A percentile compares a stretch with the other conserved stretches of the same genome.
phyloP scores from a whole-genome alignment of 1,284 basidiomycete genomes.

The Sanghuangporus sanghuang region DNA sequence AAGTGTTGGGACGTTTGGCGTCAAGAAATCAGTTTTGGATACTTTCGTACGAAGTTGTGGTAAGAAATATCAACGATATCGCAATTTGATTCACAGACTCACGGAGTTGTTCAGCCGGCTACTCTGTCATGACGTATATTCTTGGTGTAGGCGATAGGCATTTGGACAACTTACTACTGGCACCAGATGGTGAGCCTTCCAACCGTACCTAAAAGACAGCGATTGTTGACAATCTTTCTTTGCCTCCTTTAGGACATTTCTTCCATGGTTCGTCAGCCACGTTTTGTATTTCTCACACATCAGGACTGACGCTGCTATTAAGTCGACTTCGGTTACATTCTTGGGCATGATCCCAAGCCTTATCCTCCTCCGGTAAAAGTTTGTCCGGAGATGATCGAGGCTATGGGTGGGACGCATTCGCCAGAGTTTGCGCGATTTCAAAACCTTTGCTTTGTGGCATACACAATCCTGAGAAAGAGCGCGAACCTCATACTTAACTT shows the following conservation, averaged over 20 bases:
- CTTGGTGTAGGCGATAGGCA: constrained; percentile 98
- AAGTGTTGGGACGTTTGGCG: constrained; percentile 88
- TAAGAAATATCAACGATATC: constrained; percentile 38
- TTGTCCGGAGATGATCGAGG: constrained; percentile 99
- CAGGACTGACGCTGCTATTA: constrained; percentile 3
- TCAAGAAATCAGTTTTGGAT: constrained; percentile 89
- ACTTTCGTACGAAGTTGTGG: constrained; percentile 97
- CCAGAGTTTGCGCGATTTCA: constrained; percentile 94
- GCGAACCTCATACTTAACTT: constrained; percentile 98
- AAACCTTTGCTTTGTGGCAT: constrained; percentile 93
- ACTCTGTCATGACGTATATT: constrained; percentile 96
- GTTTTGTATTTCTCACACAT: not conserved
- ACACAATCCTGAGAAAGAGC: constrained; percentile 91
- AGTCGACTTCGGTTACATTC: constrained; percentile 99
- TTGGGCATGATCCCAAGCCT: constrained; percentile 96
- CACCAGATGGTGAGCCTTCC: constrained; percentile 69
- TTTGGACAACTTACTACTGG: constrained; percentile 90
- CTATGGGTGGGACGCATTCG: constrained; percentile 95
- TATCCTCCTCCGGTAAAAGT: constrained; percentile 98
- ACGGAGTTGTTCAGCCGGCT: constrained; percentile 67
- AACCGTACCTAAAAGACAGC: constrained; percentile 1
- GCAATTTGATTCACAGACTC: constrained; percentile 7
- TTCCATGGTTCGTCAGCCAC: constrained; percentile 62
- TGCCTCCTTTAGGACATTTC: constrained; percentile 55
- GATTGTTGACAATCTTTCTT: too few relatives aligned